These are phyloP conservation scores for Schizophyllum commune DNA, from an alignment of 1,284 basidiomycete species.

Conservation along the genomic window DNA sequence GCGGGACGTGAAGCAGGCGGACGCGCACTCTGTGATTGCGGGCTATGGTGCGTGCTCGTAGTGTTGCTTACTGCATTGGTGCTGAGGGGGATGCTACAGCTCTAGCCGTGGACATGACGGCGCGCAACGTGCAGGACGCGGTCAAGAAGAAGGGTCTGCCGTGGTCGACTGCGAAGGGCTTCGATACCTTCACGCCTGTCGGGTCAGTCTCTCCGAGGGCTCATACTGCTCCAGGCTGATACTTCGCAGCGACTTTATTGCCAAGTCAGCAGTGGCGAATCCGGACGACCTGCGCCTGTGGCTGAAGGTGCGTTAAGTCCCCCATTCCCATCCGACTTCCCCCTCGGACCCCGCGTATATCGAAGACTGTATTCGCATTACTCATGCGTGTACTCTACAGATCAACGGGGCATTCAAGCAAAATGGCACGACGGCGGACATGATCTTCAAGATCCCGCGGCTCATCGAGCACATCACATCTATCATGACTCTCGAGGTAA, in stretches of 20 bases:
- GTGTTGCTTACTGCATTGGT: neutral
- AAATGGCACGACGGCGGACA: conserved; percentile 78
- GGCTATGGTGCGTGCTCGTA: conserved; percentile 69
- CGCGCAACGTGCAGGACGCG: conserved; percentile 89
- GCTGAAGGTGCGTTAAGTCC: conserved; percentile 48
- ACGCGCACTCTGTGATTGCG: conserved; percentile 77
- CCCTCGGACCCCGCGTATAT: neutral
- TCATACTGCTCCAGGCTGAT: conserved; percentile 1
- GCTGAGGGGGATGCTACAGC: conserved; percentile 37
- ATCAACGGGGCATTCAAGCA: conserved; percentile 84
- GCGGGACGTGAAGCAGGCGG: conserved; percentile 67
- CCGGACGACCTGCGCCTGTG: conserved; percentile 70
- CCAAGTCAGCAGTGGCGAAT: conserved; percentile 64
- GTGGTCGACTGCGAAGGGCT: conserved; percentile 90
- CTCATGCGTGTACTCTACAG: conserved; percentile 25
- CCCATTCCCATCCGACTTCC: neutral
- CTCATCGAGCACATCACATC: conserved; percentile 89
- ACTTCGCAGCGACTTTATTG: conserved; percentile 68
- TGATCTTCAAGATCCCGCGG: conserved; percentile 92
- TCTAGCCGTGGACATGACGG: conserved; percentile 92
- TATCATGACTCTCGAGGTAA: conserved; percentile 91
- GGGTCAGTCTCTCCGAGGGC: conserved; percentile 35
- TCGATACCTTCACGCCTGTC: conserved; percentile 85
- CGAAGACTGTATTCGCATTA: conserved; percentile 1
- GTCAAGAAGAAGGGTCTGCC: conserved; percentile 91